phyloP scores from a whole-genome alignment of 1,284 basidiomycete species.

The Veloporphyrellus conicus region DNA sequence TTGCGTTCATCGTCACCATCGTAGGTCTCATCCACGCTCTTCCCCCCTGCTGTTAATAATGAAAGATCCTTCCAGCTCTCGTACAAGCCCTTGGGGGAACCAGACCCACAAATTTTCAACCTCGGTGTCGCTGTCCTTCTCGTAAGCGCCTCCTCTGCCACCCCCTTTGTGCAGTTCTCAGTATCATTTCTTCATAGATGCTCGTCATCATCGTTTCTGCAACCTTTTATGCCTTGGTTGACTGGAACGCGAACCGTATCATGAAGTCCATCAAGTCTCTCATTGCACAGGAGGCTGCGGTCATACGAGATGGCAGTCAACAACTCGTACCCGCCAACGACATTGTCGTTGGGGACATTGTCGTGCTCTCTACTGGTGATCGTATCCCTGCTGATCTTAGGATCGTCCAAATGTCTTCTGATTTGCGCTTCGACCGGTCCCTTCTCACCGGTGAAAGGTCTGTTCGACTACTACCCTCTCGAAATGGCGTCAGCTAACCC shows the following conservation, averaged over 20 bases:
- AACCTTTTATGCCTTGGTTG: constrained; percentile 42
- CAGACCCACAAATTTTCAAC: constrained; percentile 49
- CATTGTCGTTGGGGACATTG: constrained; percentile 78
- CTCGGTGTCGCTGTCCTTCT: constrained; percentile 73
- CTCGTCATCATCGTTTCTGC: constrained; percentile 65
- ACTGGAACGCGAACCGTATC: constrained; percentile 36
- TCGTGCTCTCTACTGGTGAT: constrained; percentile 71
- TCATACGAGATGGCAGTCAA: constrained; percentile 55
- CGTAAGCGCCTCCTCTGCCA: constrained; percentile 50
- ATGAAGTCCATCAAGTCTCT: constrained; percentile 36
- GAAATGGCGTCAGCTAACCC: neutral
- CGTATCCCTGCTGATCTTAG: constrained; percentile 82
- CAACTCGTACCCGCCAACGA: constrained; percentile 68
- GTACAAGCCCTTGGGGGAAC: constrained; percentile 44
- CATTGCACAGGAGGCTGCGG: constrained; percentile 43
- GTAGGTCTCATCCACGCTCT: constrained; percentile 27
- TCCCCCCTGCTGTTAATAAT: constrained; percentile 15
- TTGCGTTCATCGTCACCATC: constrained; percentile 45
- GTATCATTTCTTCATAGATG: constrained; percentile 19
- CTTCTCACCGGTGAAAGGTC: constrained; percentile 60
- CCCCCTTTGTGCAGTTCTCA: neutral
- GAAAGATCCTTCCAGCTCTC: constrained; percentile 34
- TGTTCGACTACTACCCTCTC: neutral
- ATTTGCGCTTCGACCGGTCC: constrained; percentile 58
- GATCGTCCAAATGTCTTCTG: constrained; percentile 50